Evolutionary conservation across 495 filamentous ascomycete genomes (phyloP).

Genomic region (Parathielavia appendiculata): DNA sequence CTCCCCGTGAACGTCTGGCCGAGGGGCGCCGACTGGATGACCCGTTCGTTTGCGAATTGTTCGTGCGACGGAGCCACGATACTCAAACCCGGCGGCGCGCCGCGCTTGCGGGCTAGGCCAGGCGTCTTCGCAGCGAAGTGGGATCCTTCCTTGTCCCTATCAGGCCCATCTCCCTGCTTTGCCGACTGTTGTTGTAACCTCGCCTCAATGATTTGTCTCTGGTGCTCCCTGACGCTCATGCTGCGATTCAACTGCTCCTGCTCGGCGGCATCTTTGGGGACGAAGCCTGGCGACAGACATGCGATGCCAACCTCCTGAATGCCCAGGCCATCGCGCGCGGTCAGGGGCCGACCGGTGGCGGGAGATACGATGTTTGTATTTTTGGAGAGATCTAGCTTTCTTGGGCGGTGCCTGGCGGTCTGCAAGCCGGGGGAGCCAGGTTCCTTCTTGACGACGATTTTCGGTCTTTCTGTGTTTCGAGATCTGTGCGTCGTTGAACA

Average conservation of each 20-base stretch:
- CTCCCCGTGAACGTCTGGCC: conserved; percentile 92
- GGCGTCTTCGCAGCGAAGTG: conserved; percentile 62
- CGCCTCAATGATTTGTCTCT: conserved; percentile 89
- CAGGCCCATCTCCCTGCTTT: conserved; percentile 58
- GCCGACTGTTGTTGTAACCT: conserved; percentile 83
- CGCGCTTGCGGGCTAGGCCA: conserved; percentile 60
- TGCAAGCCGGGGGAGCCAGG: conserved; percentile 74
- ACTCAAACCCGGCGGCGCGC: conserved; percentile 81
- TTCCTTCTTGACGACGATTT: conserved; percentile 95
- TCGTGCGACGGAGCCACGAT: conserved; percentile 96
- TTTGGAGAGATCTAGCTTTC: conserved; percentile 82
- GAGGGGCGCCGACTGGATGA: conserved; percentile 95
- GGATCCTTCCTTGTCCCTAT: conserved; percentile 49
- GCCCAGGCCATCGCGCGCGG: conserved; percentile 64
- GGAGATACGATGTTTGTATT: conserved; percentile 56
- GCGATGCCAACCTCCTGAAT: conserved; percentile 93
- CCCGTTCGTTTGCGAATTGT: conserved; percentile 90
- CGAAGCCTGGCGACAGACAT: conserved; percentile 91
- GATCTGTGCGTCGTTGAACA: conserved; percentile 37
- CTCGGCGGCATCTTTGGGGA: conserved; percentile 94
- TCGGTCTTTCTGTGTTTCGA: conserved; percentile 55
- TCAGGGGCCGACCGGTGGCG: conserved; percentile 69
- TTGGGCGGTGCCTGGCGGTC: conserved; percentile 73
- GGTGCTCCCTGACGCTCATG: conserved; percentile 87
- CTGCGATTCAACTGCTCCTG: conserved; percentile 91